Evolutionary conservation across 2,329 filamentous ascomycete genomes (phyloP).

Genomic region (Zarea fungicola): DNA sequence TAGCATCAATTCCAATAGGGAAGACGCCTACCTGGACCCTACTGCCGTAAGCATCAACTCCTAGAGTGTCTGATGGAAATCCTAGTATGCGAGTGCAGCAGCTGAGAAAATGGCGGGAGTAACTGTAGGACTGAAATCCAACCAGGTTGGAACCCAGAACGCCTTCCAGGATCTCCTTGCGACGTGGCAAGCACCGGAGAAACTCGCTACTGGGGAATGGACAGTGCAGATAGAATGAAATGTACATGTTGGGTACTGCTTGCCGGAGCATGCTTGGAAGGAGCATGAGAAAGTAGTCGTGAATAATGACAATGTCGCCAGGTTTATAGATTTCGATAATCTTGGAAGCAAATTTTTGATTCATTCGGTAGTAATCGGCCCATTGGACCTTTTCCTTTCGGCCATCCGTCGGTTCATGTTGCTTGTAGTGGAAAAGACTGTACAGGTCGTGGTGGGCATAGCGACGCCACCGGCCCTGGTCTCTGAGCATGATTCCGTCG

Average conservation of each 20-base stretch:
- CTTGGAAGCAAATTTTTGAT: conserved; percentile 83
- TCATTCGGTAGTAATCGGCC: conserved; percentile 91
- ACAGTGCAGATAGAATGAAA: conserved; percentile 89
- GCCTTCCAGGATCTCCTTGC: conserved; percentile 87
- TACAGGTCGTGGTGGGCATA: conserved; percentile 92
- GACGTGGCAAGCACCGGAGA: conserved; percentile 77
- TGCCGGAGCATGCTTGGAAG: conserved; percentile 86
- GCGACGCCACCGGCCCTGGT: conserved; percentile 80
- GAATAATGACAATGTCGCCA: conserved; percentile 86
- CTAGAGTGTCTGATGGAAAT: conserved; percentile 80
- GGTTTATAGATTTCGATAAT: conserved; percentile 88
- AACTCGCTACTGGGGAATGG: conserved; percentile 97
- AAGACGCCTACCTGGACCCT: conserved; percentile 91
- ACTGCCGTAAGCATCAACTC: conserved; percentile 82
- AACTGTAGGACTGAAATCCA: conserved; percentile 93
- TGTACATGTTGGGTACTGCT: conserved; percentile 80
- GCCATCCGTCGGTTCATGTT: conserved; percentile 83
- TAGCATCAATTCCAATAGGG: conserved; percentile 90
- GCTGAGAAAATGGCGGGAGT: conserved; percentile 88
- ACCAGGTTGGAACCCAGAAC: conserved; percentile 88
- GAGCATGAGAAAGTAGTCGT: conserved; percentile 90
- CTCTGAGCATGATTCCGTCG: conserved; percentile 68
- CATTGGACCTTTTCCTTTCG: conserved; percentile 76
- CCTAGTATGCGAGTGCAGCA: conserved; percentile 88
- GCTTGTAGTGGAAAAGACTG: conserved; percentile 92